Evolutionary conservation across 2,329 filamentous ascomycete species (phyloP).

Genomic region (Knoxdaviesia proteae): DNA sequence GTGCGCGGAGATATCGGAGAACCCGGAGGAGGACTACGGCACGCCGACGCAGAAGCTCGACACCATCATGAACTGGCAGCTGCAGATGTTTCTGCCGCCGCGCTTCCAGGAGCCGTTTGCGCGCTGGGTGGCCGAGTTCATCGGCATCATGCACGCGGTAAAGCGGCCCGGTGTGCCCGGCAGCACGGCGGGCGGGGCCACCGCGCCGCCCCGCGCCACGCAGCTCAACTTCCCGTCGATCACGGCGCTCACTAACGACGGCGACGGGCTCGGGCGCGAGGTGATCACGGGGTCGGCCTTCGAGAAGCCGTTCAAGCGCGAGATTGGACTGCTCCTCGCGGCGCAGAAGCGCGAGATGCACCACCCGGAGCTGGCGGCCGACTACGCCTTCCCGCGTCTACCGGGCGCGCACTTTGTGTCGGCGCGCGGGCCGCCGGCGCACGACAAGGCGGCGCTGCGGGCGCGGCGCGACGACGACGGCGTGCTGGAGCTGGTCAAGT

Average conservation of each 20-base stretch:
- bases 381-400: constrained; percentile 69
- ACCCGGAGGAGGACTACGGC: neutral
- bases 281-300: constrained; percentile 63
- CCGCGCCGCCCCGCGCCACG: constrained; percentile 24
- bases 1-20: constrained; percentile 59
- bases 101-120: constrained; percentile 70
- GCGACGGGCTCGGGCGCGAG: constrained; percentile 10
- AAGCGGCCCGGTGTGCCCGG: constrained; percentile 45
- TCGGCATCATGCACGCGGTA: constrained; percentile 75
- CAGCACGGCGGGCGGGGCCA: constrained; percentile 15
- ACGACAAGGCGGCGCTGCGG: constrained; percentile 6
- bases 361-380: constrained; percentile 67
- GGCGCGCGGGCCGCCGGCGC: constrained; percentile 4
- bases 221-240: constrained; percentile 36
- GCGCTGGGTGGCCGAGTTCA: constrained; percentile 86
- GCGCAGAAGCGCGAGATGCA: constrained; percentile 76
- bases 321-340: constrained; percentile 61
- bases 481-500: constrained; percentile 72
- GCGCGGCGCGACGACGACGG: constrained; percentile 4
- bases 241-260: constrained; percentile 18
- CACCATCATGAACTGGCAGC: constrained; percentile 96
- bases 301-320: constrained; percentile 76
- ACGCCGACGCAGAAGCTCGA: constrained; percentile 55
- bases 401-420: constrained; percentile 45
- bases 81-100: constrained; percentile 67